phyloP scores from a whole-genome alignment of 129 eudicot species.

The Artemisia annua region DNA sequence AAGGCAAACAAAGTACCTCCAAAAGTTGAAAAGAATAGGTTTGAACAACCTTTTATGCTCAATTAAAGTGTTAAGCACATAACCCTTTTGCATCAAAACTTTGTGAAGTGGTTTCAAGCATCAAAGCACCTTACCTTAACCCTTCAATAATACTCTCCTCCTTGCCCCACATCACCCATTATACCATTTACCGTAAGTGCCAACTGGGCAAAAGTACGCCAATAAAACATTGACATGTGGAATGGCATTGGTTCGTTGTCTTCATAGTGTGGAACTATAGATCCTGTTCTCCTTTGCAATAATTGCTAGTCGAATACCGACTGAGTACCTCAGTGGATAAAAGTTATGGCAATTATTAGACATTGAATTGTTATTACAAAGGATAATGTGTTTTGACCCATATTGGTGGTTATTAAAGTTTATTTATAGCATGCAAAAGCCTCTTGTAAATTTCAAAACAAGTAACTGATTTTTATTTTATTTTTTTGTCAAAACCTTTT shows the following conservation, averaged over 20 bases:
- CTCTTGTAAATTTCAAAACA: too few relatives aligned
- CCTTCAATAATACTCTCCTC: conserved; percentile 31
- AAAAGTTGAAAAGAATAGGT: conserved; percentile 24
- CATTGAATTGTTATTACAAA: neutral
- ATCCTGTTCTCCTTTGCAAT: conserved; percentile 20
- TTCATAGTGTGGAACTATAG: conserved; percentile 5
- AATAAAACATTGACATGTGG: conserved; percentile 18
- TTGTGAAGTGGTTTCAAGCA: conserved; percentile 39
- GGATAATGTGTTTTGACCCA: neutral
- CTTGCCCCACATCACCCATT: conserved; percentile 12
- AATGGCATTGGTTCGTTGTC: conserved; percentile 31
- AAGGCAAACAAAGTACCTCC: conserved; percentile 18
- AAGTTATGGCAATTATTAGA: neutral
- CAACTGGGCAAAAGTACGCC: conserved; percentile 19
- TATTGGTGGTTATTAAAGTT: neutral
- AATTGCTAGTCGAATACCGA: neutral
- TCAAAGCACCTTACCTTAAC: conserved; percentile 33
- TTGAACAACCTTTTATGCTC: neutral
- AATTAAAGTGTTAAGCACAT: conserved; percentile 25
- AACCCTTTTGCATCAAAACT: conserved; percentile 34
- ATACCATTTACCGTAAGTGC: conserved; percentile 4
- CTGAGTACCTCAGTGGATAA: neutral
- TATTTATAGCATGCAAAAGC: too few relatives aligned
- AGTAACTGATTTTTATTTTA: too few relatives aligned
- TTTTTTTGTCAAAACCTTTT: too few relatives aligned